Conservation (phyloP, 192 early-diverging fungal genomes). For the Piromyces finnis region DNA sequence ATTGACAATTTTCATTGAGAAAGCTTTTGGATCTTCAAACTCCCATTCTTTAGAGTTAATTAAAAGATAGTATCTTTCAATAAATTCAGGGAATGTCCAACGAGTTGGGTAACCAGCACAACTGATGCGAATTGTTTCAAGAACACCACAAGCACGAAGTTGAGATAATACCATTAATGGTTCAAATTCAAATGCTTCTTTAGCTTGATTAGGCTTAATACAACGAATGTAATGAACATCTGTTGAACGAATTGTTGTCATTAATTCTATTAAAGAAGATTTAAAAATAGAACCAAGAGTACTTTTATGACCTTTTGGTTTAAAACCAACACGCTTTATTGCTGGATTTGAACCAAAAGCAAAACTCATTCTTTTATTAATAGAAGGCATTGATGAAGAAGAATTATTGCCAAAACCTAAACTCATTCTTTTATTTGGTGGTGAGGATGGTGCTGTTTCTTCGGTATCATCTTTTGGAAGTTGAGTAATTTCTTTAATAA, state of each 20-base stretch:
- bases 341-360: too few relatives aligned
- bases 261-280: conserved; percentile 71
- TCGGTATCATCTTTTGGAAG: neutral
- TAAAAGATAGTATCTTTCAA: conserved; percentile 55
- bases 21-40: conserved; percentile 23
- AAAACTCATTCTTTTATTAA: neutral
- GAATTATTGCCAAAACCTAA: neutral
- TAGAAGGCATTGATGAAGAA: neutral
- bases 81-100: conserved; percentile 77
- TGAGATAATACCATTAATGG: conserved; percentile 85
- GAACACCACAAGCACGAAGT: conserved; percentile 91
- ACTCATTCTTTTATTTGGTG: neutral
- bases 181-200: conserved; percentile 81
- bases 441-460: neutral
- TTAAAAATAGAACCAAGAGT: conserved; percentile 95
- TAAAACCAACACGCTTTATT: neutral
- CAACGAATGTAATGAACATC: conserved; percentile 96
- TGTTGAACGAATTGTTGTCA: conserved; percentile 87
- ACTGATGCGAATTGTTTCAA: conserved; percentile 96
- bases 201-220: conserved; percentile 97
- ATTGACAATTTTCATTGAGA: conserved; percentile 27
- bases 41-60: conserved; percentile 24
- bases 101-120: conserved; percentile 93
- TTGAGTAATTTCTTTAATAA: neutral
- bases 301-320: conserved; percentile 37